Evolutionary conservation across 306 rosid genomes (phyloP).

Genomic region (Amphicarpaea edgeworthii): DNA sequence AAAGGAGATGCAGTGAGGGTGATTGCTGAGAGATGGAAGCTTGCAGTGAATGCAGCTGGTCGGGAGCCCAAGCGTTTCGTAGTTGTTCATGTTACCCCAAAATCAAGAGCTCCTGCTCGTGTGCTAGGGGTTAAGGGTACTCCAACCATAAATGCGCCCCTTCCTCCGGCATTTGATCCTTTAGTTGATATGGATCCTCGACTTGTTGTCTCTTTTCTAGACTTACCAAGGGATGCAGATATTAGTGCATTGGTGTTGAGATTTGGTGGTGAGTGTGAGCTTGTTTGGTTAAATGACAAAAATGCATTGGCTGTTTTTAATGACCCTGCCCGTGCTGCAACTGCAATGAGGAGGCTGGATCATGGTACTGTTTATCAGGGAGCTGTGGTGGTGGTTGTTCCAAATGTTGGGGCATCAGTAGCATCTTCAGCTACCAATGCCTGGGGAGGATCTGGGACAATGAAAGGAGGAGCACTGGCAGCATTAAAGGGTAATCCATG

Average conservation of each 20-base stretch:
- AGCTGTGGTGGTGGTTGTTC: constrained; percentile 59
- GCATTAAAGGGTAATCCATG: constrained; percentile 65
- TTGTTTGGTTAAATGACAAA: constrained; percentile 91
- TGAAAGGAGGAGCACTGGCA: constrained; percentile 55
- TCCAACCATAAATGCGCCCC: constrained; percentile 47
- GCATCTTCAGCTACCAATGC: constrained; percentile 63
- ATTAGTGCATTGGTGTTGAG: constrained; percentile 90
- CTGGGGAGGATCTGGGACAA: constrained; percentile 65
- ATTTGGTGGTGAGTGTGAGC: constrained; percentile 95
- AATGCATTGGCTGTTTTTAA: constrained; percentile 86
- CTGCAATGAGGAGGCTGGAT: constrained; percentile 95
- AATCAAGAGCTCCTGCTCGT: constrained; percentile 78
- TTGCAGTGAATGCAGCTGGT: constrained; percentile 71
- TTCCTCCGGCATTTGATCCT: constrained; percentile 68
- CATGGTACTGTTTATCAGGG: constrained; percentile 77
- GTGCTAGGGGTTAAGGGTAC: constrained; percentile 84
- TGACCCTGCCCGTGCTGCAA: constrained; percentile 87
- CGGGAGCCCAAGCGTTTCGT: constrained; percentile 91
- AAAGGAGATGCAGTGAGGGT: constrained; percentile 81
- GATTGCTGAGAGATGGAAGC: constrained; percentile 93
- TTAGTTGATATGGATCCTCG: constrained; percentile 91
- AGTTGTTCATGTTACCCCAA: constrained; percentile 72
- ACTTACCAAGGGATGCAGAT: constrained; percentile 86
- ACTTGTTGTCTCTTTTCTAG: constrained; percentile 89
- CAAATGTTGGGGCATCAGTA: constrained; percentile 48